Evolutionary conservation across 2,329 filamentous ascomycete species (phyloP), one percentile per base, ranked within the genome.

Genomic region (Epichloe bromicola): DNA sequence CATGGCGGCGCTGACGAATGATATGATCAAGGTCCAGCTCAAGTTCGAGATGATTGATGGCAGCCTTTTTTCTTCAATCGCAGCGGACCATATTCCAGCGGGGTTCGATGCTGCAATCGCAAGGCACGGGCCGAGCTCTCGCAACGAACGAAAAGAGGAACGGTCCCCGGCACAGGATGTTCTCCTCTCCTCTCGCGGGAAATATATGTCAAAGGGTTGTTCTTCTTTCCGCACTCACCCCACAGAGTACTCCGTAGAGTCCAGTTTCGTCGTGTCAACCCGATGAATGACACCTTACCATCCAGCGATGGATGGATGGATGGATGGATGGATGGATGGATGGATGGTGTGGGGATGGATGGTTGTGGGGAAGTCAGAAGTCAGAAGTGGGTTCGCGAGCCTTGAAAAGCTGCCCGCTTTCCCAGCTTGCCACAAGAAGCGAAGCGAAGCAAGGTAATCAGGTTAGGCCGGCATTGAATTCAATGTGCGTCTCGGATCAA

Each of bases 1-100:
- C 72, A 75, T 76, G 57, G 56, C 65, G 57, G 46, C 15, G 43
- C 33, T 34, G 49, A 51, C 52, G 53, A 52, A 51, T 49, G 51
- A 46, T 44, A 10, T 10, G 26, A 4, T 37, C 36, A 37, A 37
- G 36, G 4, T n/a, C 36, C 12, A 37, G 36, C 36, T n/a, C 36
- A 37, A 37, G 15, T n/a, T 14, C 36, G 15, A 14, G 12, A 37
- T 11, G 36, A 14, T 14, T n/a, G 36, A 38, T 37, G 36, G 36
- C 12, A 37, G 36, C 4, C 36, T 37, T n/a, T 12, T n/a, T 37
- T 23, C 36, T 20, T 30, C 41, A 44, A 23, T 44, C 41, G 41
- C 41, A n/a, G 23, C 41, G 14, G 12, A 26, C 15, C 41, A 44
- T 44, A 10, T 8, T n/a, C 23, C 20, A n/a, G 17, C 15, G 39